A percentile compares a stretch with the other conserved stretches of the same genome.
Conservation (phyloP, 176 grass and related monocot species). For the Hsuehochloa calcarea region DNA sequence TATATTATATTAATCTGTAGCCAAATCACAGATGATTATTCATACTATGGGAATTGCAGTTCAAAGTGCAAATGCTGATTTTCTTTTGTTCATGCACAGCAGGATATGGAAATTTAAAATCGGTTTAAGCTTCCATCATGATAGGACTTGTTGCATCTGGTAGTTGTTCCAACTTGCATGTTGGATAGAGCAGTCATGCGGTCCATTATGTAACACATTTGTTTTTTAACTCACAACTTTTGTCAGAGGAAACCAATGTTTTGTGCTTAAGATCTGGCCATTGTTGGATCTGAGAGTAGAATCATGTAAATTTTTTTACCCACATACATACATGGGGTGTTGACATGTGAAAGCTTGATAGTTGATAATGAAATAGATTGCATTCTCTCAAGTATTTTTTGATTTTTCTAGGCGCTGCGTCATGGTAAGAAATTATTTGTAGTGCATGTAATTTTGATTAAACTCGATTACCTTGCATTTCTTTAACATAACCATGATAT, state of each 20-base stretch:
- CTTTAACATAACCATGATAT: not conserved
- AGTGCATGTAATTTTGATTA: not conserved
- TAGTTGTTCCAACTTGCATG: not conserved
- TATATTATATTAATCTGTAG: not conserved
- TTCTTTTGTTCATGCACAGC: not conserved
- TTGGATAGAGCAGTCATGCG: not conserved
- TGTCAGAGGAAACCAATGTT: not conserved
- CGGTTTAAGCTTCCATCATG: slow-evolving; percentile 2
- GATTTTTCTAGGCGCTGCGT: not conserved
- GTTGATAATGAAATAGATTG: not conserved
- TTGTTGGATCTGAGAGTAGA: too few species aligned
- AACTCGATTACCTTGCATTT: not conserved
- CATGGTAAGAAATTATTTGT: too few species aligned
- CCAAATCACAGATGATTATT: not conserved
- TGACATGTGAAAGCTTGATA: not conserved
- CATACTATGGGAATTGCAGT: not conserved
- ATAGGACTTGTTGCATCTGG: not conserved
- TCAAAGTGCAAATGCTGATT: not conserved
- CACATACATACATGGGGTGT: not conserved
- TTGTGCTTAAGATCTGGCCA: not conserved
- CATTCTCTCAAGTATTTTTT: not conserved
- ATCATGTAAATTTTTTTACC: too few species aligned
- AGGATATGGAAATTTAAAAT: not conserved
- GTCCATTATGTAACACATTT: not conserved
- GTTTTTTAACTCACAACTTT: not conserved